Conservation (phyloP, 768 basidiomycete genomes). For the Lentinus brumalis region DNA sequence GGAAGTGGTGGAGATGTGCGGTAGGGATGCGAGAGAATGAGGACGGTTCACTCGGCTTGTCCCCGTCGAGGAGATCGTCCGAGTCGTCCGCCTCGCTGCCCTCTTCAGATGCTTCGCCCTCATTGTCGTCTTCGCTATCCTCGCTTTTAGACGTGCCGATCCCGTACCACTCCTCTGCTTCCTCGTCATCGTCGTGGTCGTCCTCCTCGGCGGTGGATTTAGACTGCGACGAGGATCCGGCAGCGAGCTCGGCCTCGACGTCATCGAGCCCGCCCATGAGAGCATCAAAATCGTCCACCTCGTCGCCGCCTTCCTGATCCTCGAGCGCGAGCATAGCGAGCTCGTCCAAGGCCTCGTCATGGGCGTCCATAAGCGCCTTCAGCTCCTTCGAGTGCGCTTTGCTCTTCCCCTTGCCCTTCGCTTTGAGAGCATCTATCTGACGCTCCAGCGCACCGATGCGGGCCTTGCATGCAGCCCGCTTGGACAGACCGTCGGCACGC, state of each 20-base stretch:
- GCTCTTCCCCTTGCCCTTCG: conserved; percentile 17
- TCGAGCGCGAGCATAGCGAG: conserved; percentile 25
- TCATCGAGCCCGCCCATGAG: conserved; percentile 27
- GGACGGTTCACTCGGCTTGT: conserved; percentile 24
- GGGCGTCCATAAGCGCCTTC: conserved; percentile 21
- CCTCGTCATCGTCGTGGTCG: conserved; percentile 5
- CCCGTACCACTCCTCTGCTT: conserved; percentile 14
- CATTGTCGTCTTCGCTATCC: neutral
- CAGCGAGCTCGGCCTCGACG: conserved; percentile 4
- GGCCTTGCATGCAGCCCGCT: conserved; percentile 24
- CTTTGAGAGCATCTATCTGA: conserved; percentile 22
- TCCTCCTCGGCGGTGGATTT: conserved; percentile 4
- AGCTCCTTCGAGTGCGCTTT: conserved; percentile 26
- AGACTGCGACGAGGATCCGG: neutral
- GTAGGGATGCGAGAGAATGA: conserved; percentile 36
- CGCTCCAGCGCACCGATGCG: conserved; percentile 27
- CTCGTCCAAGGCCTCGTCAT: conserved; percentile 29
- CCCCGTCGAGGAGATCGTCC: conserved; percentile 5
- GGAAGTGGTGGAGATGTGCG: conserved; percentile 28
- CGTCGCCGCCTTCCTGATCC: conserved; percentile 23
- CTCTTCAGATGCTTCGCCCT: neutral
- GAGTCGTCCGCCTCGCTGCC: conserved; percentile 13
- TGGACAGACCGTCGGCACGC: conserved; percentile 30
- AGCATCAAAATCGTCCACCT: conserved; percentile 31
- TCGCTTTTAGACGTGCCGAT: conserved; percentile 14